Evolutionary conservation across 495 filamentous ascomycete species (phyloP).

Genomic region (Cercophora scortea): DNA sequence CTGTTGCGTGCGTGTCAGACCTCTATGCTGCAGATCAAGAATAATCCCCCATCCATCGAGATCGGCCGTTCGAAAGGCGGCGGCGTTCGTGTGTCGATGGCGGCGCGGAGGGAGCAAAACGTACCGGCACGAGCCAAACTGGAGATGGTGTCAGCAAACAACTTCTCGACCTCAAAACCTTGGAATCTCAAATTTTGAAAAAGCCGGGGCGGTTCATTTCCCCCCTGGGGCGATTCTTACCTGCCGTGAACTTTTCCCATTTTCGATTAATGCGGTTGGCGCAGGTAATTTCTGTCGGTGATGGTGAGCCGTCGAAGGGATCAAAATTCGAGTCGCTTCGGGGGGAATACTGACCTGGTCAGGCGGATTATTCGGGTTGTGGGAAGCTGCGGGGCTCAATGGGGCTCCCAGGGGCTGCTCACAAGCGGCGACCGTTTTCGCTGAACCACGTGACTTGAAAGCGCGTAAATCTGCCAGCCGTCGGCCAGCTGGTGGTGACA

Average conservation of each 20-base stretch:
- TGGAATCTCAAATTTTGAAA: neutral
- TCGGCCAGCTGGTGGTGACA: no score
- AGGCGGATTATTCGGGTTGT: conserved; percentile 7
- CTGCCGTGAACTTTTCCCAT: conserved; percentile 35
- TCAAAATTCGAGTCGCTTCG: conserved; percentile 2
- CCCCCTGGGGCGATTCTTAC: conserved; percentile 3
- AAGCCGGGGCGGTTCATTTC: neutral
- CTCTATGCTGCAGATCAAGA: neutral
- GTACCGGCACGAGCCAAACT: conserved; percentile 32
- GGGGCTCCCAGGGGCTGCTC: conserved; percentile 16
- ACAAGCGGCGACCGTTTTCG: conserved; percentile 1
- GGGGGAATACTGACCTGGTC: conserved; percentile 7
- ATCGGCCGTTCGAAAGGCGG: conserved; percentile 1
- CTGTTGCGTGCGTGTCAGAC: conserved; percentile 15
- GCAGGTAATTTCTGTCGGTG: conserved; percentile 6
- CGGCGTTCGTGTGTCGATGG: neutral
- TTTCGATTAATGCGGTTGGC: conserved; percentile 19
- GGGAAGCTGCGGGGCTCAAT: conserved; percentile 19
- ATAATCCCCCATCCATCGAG: neutral
- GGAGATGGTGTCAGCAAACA: conserved; percentile 5
- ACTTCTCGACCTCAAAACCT: neutral
- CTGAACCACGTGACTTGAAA: neutral
- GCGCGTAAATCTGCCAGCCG: no score
- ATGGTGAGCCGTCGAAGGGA: conserved; percentile 4
- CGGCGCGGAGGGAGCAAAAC: conserved; percentile 6